Evolutionary conservation across 768 basidiomycete genomes (phyloP), one percentile per base, ranked within the genome.

Genomic region (Agrocybe pediades): DNA sequence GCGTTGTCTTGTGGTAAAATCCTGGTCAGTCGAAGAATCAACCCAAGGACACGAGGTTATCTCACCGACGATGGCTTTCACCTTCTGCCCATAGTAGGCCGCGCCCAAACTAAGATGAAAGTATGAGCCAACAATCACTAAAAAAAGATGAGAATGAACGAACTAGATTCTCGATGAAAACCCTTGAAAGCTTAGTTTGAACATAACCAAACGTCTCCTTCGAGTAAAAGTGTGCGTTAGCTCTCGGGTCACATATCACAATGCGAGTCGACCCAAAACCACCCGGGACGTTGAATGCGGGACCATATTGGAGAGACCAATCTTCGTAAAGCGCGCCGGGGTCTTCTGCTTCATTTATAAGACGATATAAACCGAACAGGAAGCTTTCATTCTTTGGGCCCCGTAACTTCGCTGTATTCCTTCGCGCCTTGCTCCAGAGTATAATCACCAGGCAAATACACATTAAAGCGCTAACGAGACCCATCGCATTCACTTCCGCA

Each of bases 171-270:
- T 73, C 71, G 9, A 79, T 73, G 29, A 75, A 71, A 1, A 59
- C 27, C 41, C 63, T 73, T 2, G 65, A 54, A 15, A 75, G 57
- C 2, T 64, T 66, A 0, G 72, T 74, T 29, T 76, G 76, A 0
- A 74, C 63, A 56, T 85, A 85, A 0, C 67, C 71, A 43, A 68
- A 79, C 0, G 82, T 78, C 46, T 85, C 84, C 50, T 66, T 72
- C 13, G 76, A 68, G 52, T 74, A 81, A 39, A 82, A 74, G 56
- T 85, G 81, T 0, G 75, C 70, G 17, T 80, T 65, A 0, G 84
- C 82, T 63, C 77, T 82, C 2, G 76, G 76, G 56, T 82, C 82
- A 41, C 71, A 68, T 5, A 81, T 62, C 3, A 78, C 59, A 20
- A 82, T 59, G 4, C 57, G 59, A 7, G 47, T 64, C 0, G 68